phyloP scores from a whole-genome alignment of 805 yeast species.

The Saccharomycopsis malanga region DNA sequence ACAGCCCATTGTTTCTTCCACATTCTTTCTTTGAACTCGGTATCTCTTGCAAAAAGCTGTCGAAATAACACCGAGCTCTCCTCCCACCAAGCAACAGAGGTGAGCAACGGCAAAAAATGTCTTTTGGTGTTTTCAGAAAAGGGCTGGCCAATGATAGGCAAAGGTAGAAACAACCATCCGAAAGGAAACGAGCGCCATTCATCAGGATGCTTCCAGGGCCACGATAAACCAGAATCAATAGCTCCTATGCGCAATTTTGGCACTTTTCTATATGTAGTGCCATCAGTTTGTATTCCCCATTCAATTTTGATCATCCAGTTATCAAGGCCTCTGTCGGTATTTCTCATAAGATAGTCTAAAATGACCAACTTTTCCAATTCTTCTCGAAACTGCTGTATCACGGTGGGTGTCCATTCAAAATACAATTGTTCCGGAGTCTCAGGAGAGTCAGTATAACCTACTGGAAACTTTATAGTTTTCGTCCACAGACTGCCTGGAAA shows the following conservation, averaged over 20 bases:
- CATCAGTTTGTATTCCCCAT: constrained; percentile 32
- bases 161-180: constrained; percentile 70
- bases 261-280: constrained; percentile 23
- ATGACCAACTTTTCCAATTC: constrained; percentile 66
- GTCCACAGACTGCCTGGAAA: constrained; percentile 37
- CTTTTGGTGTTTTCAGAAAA: constrained; percentile 48
- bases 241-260: constrained; percentile 56
- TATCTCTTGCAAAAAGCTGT: constrained; percentile 45
- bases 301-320: constrained; percentile 68
- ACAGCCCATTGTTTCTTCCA: constrained; percentile 65
- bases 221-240: constrained; percentile 66
- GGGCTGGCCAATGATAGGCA: constrained; percentile 58
- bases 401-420: constrained; percentile 49
- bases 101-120: constrained; percentile 51
- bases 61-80: constrained; percentile 42
- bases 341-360: constrained; percentile 63
- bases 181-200: constrained; percentile 76
- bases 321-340: constrained; percentile 68
- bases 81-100: constrained; percentile 68
- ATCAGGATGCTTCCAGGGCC: constrained; percentile 79
- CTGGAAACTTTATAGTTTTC: not conserved
- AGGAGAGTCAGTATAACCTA: constrained; percentile 9
- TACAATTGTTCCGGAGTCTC: constrained; percentile 17
- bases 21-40: constrained; percentile 58
- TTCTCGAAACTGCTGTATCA: constrained; percentile 44